These are phyloP conservation scores for Phylloporus arenicola DNA, from an alignment of 768 basidiomycete species.

Conservation along the genomic window DNA sequence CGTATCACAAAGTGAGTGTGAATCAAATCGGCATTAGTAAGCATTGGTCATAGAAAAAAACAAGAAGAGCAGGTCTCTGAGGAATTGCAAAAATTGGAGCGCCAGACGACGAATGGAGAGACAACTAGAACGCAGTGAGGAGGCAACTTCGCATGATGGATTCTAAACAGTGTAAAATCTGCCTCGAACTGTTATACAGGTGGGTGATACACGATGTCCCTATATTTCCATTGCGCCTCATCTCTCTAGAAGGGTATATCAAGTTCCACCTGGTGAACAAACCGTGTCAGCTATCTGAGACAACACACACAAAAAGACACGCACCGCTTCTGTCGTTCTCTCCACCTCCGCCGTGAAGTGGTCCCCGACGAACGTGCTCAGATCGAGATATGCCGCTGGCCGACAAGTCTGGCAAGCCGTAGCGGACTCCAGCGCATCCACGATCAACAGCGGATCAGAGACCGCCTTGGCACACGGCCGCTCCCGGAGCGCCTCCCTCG, in stretches of 20 bases:
- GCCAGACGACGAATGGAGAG: no score
- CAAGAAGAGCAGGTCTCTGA: no score
- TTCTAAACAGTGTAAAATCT: no score
- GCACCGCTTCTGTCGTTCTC: slow-evolving; percentile 27
- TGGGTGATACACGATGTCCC: slow-evolving; percentile 4
- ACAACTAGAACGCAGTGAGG: no score
- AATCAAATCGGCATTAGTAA: no score
- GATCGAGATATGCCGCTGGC: slow-evolving; percentile 26
- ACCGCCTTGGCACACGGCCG: slow-evolving; percentile 29
- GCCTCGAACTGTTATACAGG: neutral
- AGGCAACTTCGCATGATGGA: no score
- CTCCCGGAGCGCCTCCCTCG: slow-evolving; percentile 27
- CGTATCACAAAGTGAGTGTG: no score
- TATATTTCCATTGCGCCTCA: neutral
- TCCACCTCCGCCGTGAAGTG: slow-evolving; percentile 28
- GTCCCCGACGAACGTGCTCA: slow-evolving; percentile 30
- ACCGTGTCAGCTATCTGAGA: slow-evolving; percentile 1
- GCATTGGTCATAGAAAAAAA: no score
- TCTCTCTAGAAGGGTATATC: slow-evolving; percentile 25
- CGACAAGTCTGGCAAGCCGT: slow-evolving; percentile 27
- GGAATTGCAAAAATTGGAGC: no score
- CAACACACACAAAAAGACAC: slow-evolving; percentile 3
- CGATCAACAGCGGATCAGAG: slow-evolving; percentile 27
- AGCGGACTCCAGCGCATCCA: slow-evolving; percentile 27
- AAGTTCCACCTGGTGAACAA: slow-evolving; percentile 24